phyloP scores from a whole-genome alignment of 1,139 yeast genomes.

The Kodamaea arcana region DNA sequence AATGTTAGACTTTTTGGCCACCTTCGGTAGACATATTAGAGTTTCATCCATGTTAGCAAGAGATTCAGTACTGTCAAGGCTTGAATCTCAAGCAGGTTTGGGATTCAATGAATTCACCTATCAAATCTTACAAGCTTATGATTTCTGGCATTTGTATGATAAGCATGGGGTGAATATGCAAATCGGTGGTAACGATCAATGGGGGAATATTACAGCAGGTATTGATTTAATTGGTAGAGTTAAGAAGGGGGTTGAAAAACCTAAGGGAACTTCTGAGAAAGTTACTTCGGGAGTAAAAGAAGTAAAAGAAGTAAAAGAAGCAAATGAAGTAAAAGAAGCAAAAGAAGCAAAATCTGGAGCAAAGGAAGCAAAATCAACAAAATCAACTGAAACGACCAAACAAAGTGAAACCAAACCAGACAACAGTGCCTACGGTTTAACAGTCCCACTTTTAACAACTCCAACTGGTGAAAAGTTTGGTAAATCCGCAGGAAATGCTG shows the following conservation, averaged over 20 bases:
- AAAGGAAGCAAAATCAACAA: too few relatives aligned
- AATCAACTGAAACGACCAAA: constrained; percentile 3
- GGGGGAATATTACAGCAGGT: constrained; percentile 98
- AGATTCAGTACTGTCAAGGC: constrained; percentile 77
- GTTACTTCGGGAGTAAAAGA: too few relatives aligned
- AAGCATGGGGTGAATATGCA: constrained; percentile 63
- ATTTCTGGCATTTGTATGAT: constrained; percentile 77
- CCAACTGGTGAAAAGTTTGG: constrained; percentile 94
- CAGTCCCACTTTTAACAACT: constrained; percentile 87
- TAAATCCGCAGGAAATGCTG: constrained; percentile 95
- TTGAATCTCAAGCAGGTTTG: constrained; percentile 66
- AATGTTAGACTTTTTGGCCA: constrained; percentile 72
- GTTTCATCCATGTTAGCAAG: constrained; percentile 85
- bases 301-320: too few relatives aligned
- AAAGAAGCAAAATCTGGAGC: constrained; percentile 14
- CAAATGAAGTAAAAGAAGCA: too few relatives aligned
- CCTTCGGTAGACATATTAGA: constrained; percentile 75
- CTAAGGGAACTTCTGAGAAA: too few relatives aligned
- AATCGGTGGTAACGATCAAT: constrained; percentile 96
- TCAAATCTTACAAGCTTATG: constrained; percentile 90
- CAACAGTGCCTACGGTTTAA: constrained; percentile 60
- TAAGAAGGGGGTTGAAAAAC: constrained; percentile 29
- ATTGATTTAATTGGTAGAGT: constrained; percentile 77
- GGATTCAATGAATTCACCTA: constrained; percentile 94
- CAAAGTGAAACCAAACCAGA: constrained; percentile 8